phyloP scores from a whole-genome alignment of 2,329 filamentous ascomycete genomes.

The Phyllosticta ampelicida region DNA sequence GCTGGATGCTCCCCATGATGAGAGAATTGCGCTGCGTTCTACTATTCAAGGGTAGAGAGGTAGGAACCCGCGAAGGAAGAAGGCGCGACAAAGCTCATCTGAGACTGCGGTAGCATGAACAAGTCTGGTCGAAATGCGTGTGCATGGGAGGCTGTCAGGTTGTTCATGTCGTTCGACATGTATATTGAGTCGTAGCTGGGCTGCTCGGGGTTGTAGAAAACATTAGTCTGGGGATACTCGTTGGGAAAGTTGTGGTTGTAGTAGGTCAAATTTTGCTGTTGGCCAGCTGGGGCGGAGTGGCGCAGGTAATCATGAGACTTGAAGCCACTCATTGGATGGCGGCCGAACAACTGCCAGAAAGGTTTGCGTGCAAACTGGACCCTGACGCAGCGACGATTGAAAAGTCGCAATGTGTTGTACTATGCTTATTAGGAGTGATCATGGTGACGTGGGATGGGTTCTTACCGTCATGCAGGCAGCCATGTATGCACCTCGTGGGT shows the following conservation, averaged over 20 bases:
- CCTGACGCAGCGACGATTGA: background rate
- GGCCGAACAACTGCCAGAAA: background rate
- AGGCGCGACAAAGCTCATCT: background rate
- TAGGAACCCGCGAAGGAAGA: background rate
- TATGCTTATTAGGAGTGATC: background rate
- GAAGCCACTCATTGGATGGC: background rate
- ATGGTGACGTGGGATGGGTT: background rate
- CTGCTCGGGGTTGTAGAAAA: background rate
- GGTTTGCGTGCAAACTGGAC: background rate
- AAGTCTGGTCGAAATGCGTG: background rate
- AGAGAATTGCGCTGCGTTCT: background rate
- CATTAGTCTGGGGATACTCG: background rate
- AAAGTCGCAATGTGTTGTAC: background rate
- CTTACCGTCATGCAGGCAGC: constrained; percentile 2
- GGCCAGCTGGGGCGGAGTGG: background rate
- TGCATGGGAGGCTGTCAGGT: background rate
- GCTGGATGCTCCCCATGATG: background rate
- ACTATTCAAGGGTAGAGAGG: background rate
- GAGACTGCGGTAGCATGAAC: background rate
- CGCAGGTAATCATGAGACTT: background rate
- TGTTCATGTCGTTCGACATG: background rate
- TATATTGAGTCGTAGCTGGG: background rate
- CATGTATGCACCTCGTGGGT: background rate
- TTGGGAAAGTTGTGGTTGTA: background rate
- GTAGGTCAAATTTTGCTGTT: background rate